Conservation (phyloP, 305 asterid genomes). For the Fraxinus sp. region DNA sequence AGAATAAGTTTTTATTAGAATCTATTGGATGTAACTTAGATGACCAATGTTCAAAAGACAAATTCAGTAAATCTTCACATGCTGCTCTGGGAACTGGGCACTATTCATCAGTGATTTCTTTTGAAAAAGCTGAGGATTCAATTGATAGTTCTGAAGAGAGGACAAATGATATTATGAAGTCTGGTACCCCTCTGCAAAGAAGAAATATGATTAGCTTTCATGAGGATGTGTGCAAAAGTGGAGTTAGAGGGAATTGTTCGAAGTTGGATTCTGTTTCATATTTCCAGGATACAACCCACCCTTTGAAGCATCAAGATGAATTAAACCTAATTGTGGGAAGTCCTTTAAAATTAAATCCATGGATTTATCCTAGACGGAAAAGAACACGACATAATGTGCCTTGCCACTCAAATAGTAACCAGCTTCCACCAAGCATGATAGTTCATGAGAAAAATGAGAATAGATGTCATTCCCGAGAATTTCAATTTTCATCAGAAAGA, state of each 20-base stretch:
- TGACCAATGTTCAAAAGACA: constrained; percentile 27
- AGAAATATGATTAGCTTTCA: constrained; percentile 27
- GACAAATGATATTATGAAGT: constrained; percentile 30
- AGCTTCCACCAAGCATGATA: constrained; percentile 24
- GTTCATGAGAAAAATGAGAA: constrained; percentile 33
- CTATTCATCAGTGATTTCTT: constrained; percentile 18
- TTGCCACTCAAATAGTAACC: constrained; percentile 31
- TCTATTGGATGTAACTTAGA: constrained; percentile 16
- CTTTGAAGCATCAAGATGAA: constrained; percentile 24
- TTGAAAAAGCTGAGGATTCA: constrained; percentile 6
- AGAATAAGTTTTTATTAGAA: constrained; percentile 19
- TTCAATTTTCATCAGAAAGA: constrained; percentile 30
- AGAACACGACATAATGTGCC: constrained; percentile 39
- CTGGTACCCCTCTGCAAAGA: constrained; percentile 29
- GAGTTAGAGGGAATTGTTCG: constrained; percentile 22
- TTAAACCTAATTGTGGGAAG: constrained; percentile 18
- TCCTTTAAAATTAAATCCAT: constrained; percentile 32
- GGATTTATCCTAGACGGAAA: constrained; percentile 56
- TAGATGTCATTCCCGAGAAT: constrained; percentile 31
- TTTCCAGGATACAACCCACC: constrained; percentile 25
- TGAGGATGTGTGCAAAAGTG: constrained; percentile 25
- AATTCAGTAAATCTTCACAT: constrained; percentile 15
- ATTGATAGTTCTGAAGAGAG: constrained; percentile 17
- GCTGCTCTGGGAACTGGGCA: constrained; percentile 14
- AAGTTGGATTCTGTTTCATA: constrained; percentile 31